Evolutionary conservation across 768 basidiomycete genomes (phyloP).

Genomic region (Leccinum boreale): DNA sequence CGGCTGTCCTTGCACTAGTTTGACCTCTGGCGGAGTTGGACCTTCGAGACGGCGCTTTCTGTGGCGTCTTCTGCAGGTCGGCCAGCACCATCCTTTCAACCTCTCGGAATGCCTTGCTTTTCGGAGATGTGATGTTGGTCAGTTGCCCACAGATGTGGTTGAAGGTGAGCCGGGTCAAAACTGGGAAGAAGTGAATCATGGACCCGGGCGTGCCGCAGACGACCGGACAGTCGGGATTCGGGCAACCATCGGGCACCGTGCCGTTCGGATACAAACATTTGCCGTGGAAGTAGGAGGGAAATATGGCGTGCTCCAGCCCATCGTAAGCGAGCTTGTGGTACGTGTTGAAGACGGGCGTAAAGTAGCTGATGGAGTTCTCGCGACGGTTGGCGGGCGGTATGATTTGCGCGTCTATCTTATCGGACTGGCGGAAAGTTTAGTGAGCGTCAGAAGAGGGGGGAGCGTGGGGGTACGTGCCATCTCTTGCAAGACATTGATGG

Average conservation of each 20-base stretch:
- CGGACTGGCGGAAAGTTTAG: conserved; percentile 28
- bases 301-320: conserved; percentile 54
- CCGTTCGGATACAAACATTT: conserved; percentile 58
- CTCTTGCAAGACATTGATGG: conserved; percentile 36
- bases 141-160: conserved; percentile 39
- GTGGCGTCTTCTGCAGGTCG: conserved; percentile 26
- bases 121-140: conserved; percentile 33
- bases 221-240: conserved; percentile 75
- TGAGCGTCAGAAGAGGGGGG: background rate
- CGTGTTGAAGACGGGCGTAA: conserved; percentile 45
- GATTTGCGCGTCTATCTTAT: conserved; percentile 32
- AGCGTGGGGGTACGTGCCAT: conserved; percentile 38
- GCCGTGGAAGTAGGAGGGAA: conserved; percentile 71
- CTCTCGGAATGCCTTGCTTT: conserved; percentile 39
- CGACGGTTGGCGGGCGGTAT: conserved; percentile 28
- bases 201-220: conserved; percentile 84
- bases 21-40: conserved; percentile 9
- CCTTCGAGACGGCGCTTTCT: conserved; percentile 8
- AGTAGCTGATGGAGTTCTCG: conserved; percentile 31
- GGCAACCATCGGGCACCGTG: conserved; percentile 64
- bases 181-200: conserved; percentile 62
- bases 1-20: conserved; percentile 20
- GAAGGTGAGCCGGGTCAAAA: conserved; percentile 48
- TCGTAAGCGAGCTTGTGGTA: conserved; percentile 46
- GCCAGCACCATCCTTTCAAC: conserved; percentile 42